Conservation (phyloP, 352 stramenopile species). For the Phytophthora megakarya region DNA sequence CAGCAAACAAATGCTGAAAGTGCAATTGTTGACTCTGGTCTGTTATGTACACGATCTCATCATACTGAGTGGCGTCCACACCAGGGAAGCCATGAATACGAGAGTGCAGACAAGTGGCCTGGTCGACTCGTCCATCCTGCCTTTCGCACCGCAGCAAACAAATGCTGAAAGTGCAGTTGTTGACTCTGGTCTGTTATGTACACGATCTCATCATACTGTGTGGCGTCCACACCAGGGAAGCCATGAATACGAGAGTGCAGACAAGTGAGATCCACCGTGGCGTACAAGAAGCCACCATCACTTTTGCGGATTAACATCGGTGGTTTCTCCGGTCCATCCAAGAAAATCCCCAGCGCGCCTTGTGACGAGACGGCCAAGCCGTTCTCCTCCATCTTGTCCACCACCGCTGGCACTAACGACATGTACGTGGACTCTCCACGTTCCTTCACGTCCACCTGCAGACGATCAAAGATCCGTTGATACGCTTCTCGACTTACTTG, state of each 20-base stretch:
- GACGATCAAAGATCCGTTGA: conserved; percentile 62
- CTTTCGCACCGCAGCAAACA: conserved; percentile 65
- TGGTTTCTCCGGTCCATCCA: conserved; percentile 69
- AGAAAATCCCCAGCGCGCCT: conserved; percentile 75
- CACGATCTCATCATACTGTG: conserved; percentile 76
- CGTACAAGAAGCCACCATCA: conserved; percentile 82
- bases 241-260: conserved; percentile 77
- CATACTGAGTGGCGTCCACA: conserved; percentile 68
- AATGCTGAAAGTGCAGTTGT: conserved; percentile 78
- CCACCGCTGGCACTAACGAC: conserved; percentile 48
- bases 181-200: conserved; percentile 87
- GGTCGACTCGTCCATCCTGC: conserved; percentile 51
- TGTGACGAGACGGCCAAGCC: conserved; percentile 62
- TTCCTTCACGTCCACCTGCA: conserved; percentile 69
- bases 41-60: conserved; percentile 84
- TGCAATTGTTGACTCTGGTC: conserved; percentile 82
- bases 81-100: conserved; percentile 74
- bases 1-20: conserved; percentile 80
- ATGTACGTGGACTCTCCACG: conserved; percentile 84
- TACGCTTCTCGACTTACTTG: conserved; percentile 76
- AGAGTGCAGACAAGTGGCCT: too few species aligned
- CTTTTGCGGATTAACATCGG: conserved; percentile 86
- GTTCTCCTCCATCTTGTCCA: conserved; percentile 48
- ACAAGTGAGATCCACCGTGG: conserved; percentile 75
- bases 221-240: conserved; percentile 66